Percentiles rank a stretch among this genome's conserved stretches.
These are phyloP conservation scores for Xylaria flabelliformis DNA, from an alignment of 495 filamentous ascomycete genomes.

Conservation along the genomic window DNA sequence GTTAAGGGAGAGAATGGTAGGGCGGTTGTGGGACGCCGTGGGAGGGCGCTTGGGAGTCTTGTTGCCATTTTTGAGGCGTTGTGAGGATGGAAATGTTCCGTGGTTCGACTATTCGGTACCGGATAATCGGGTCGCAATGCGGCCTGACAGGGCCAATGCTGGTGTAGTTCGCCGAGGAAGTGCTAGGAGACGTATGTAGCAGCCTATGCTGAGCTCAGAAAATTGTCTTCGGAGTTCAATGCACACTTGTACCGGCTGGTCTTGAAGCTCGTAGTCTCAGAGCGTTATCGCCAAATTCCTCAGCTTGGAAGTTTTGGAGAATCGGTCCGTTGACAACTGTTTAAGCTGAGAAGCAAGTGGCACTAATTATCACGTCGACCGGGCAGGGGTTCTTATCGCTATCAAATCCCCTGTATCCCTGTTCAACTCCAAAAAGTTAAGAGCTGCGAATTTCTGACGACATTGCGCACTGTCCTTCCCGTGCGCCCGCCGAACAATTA, in stretches of 20 bases:
- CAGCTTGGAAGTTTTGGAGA: background rate
- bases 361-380: background rate
- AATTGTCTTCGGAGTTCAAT: background rate
- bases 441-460: conserved; percentile 19
- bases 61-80: conserved; percentile 36
- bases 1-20: conserved; percentile 6
- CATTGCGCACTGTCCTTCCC: conserved; percentile 10
- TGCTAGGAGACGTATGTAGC: background rate
- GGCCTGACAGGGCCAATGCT: background rate
- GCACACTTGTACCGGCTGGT: background rate
- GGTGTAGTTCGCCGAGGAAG: background rate
- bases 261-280: background rate
- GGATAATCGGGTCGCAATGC: background rate
- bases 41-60: conserved; percentile 36
- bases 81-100: background rate
- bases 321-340: conserved; percentile 15
- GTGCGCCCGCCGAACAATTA: background rate
- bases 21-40: conserved; percentile 37
- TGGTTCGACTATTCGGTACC: background rate
- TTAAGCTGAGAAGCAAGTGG: background rate
- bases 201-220: background rate
- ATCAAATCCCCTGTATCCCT: background rate
- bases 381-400: conserved; percentile 17
- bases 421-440: conserved; percentile 2
- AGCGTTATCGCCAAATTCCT: conserved; percentile 2